Conservation (phyloP, 345 rosid genomes). For the Lenwebbia sp. region DNA sequence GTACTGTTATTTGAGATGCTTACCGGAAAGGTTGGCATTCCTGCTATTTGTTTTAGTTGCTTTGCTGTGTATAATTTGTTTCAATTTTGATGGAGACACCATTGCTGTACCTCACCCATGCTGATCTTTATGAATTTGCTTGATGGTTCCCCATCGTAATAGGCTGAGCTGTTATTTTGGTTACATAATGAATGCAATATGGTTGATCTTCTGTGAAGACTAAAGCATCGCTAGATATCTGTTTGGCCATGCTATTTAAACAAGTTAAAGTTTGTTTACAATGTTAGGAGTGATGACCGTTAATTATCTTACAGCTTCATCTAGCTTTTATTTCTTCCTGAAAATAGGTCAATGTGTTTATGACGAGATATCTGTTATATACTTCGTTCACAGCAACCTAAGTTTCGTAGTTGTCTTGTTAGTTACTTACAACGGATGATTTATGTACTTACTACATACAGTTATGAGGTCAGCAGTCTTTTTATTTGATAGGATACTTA, state of each 20-base stretch:
- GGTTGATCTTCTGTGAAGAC: neutral
- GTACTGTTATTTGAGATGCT: slow-evolving; percentile 87
- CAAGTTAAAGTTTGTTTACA: neutral
- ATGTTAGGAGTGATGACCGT: neutral
- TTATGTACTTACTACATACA: neutral
- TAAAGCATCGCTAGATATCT: neutral
- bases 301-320: neutral
- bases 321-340: neutral
- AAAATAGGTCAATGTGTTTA: neutral
- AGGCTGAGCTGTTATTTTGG: neutral
- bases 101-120: neutral
- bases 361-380: neutral
- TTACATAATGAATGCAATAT: neutral
- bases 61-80: neutral
- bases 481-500: neutral
- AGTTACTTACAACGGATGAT: neutral
- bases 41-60: neutral
- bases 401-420: neutral
- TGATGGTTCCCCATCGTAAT: neutral
- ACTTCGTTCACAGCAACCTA: neutral
- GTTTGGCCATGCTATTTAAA: neutral
- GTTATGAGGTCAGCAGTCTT: neutral
- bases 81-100: neutral
- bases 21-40: slow-evolving; percentile 57
- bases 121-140: neutral